A percentile compares a stretch with the other conserved stretches of the same genome.
Evolutionary conservation across 2,329 filamentous ascomycete genomes (phyloP).

Genomic region (Gnomoniopsis sp.): DNA sequence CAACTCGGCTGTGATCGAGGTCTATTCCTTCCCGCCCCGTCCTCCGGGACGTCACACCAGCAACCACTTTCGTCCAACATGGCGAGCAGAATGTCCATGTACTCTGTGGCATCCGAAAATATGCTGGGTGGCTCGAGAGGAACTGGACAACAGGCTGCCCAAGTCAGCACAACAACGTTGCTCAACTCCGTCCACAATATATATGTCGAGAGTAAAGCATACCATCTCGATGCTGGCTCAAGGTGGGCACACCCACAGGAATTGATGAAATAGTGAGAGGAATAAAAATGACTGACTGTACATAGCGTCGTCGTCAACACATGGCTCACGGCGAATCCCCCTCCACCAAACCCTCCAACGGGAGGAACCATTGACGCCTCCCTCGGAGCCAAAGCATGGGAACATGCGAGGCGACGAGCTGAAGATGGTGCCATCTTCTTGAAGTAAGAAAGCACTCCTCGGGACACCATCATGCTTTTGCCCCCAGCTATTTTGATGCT

Average conservation of each 20-base stretch:
- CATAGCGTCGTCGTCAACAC: constrained; percentile 86
- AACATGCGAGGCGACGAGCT: constrained; percentile 89
- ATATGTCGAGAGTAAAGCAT: constrained; percentile 79
- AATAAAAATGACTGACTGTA: background rate
- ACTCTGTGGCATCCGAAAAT: constrained; percentile 60
- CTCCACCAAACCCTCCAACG: constrained; percentile 62
- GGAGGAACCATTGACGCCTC: constrained; percentile 79
- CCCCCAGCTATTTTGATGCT: constrained; percentile 6
- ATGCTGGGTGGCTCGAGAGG: constrained; percentile 54
- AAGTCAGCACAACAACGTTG: constrained; percentile 89
- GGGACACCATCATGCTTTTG: background rate
- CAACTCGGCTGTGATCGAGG: background rate
- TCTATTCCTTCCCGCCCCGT: constrained; percentile 25
- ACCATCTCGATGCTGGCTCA: constrained; percentile 82
- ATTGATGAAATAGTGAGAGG: background rate
- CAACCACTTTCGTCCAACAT: constrained; percentile 36
- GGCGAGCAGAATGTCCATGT: constrained; percentile 67
- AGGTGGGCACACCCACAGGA: background rate
- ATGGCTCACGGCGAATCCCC: constrained; percentile 78
- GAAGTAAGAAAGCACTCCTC: constrained; percentile 55
- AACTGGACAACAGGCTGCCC: constrained; percentile 65
- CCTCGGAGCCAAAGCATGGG: constrained; percentile 82
- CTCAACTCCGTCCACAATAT: constrained; percentile 89
- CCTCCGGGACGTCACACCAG: constrained; percentile 32
- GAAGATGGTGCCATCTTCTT: constrained; percentile 93